phyloP scores from a whole-genome alignment of 352 stramenopile genomes.

The Phytophthora cajani region DNA sequence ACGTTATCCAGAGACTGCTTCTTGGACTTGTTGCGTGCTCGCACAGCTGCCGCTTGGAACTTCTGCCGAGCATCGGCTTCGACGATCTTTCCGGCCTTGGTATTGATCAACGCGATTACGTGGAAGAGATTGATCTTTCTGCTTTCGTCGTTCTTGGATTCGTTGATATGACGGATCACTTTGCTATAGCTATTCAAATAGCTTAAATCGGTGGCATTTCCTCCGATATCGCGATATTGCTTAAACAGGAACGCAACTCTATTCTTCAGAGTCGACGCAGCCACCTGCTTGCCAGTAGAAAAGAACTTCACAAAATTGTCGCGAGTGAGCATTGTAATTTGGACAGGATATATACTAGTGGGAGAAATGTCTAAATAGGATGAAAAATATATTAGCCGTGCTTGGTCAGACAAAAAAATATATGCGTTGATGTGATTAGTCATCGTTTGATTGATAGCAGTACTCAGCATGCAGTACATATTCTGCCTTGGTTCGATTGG shows the following conservation, averaged over 20 bases:
- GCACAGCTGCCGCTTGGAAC: not conserved
- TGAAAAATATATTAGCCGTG: too few species aligned
- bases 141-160: not conserved
- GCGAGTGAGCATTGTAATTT: not conserved
- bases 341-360: not conserved
- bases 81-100: not conserved
- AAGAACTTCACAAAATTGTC: not conserved
- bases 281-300: not conserved
- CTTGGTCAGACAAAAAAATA: too few species aligned
- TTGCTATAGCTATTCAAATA: not conserved
- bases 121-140: not conserved
- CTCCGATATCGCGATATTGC: not conserved
- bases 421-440: too few species aligned
- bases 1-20: not conserved
- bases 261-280: not conserved
- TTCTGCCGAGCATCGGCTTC: not conserved
- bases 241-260: not conserved
- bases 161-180: not conserved
- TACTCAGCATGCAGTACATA: not conserved
- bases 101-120: not conserved
- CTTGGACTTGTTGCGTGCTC: not conserved
- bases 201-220: not conserved
- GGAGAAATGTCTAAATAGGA: not conserved
- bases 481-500: not conserved
- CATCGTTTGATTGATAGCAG: too few species aligned